These are phyloP conservation scores for Cryptococcus amylolentus DNA, from an alignment of 1,284 basidiomycete species.

Conservation along the genomic window DNA sequence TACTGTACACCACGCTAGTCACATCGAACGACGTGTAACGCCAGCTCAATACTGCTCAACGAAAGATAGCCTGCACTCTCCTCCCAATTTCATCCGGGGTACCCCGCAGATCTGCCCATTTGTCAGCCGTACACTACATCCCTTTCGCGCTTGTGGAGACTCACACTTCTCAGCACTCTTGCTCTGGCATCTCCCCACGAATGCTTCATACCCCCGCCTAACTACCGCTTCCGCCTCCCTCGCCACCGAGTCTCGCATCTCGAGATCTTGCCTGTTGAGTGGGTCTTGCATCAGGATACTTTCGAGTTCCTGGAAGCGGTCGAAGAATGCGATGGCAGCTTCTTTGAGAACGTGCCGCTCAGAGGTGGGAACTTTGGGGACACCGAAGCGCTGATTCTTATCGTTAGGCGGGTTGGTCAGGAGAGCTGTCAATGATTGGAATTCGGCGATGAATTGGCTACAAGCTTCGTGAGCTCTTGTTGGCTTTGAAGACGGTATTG, in stretches of 20 bases:
- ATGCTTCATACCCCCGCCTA: slow-evolving; percentile 26
- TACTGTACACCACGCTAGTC: neutral
- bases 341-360: slow-evolving; percentile 48
- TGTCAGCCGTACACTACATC: neutral
- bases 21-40: neutral
- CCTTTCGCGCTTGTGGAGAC: slow-evolving; percentile 3
- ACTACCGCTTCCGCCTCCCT: slow-evolving; percentile 42
- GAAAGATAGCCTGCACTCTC: slow-evolving; percentile 37
- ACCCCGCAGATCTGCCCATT: slow-evolving; percentile 33
- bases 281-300: slow-evolving; percentile 29
- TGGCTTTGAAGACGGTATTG: neutral
- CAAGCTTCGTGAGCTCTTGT: neutral
- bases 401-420: slow-evolving; percentile 20
- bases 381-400: slow-evolving; percentile 31
- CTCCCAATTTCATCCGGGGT: slow-evolving; percentile 36
- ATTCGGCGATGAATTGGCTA: slow-evolving; percentile 42
- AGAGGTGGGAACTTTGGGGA: slow-evolving; percentile 19
- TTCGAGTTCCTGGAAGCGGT: slow-evolving; percentile 42
- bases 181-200: slow-evolving; percentile 29
- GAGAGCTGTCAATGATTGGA: slow-evolving; percentile 28
- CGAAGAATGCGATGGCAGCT: slow-evolving; percentile 43
- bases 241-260: slow-evolving; percentile 43
- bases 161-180: slow-evolving; percentile 44
- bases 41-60: slow-evolving; percentile 9
- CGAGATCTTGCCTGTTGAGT: slow-evolving; percentile 40